Conservation (phyloP, 1,284 basidiomycete species). For the Malassezia obtusa region DNA sequence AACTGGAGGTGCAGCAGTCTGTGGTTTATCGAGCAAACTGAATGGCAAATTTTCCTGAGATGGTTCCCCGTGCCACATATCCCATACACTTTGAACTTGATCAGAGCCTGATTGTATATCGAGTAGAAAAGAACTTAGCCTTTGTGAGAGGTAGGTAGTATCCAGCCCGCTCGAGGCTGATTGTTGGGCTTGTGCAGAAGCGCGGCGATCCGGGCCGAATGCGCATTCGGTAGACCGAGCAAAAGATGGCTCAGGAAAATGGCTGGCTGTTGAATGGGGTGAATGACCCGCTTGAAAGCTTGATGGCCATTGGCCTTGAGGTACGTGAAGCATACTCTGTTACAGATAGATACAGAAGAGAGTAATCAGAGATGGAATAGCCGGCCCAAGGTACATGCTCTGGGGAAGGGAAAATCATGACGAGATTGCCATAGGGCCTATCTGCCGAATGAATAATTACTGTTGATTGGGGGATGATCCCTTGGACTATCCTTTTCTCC, state of each 20-base stretch:
- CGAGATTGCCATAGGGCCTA: too few relatives aligned
- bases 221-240: too few relatives aligned
- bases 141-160: background rate
- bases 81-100: conserved; percentile 10
- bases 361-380: too few relatives aligned
- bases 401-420: too few relatives aligned
- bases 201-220: too few relatives aligned
- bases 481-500: background rate
- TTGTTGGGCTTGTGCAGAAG: too few relatives aligned
- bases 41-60: background rate
- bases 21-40: conserved; percentile 10
- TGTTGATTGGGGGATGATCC: too few relatives aligned
- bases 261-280: too few relatives aligned
- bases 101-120: conserved; percentile 7
- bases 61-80: conserved; percentile 3
- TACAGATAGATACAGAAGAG: too few relatives aligned
- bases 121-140: background rate
- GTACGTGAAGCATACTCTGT: background rate
- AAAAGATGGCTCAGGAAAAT: too few relatives aligned
- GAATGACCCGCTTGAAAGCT: background rate
- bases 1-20: conserved; percentile 13
- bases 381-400: too few relatives aligned
- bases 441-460: too few relatives aligned
- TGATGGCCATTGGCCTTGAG: background rate
- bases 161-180: background rate